A percentile compares a stretch with the other conserved stretches of the same genome.
phyloP scores from a whole-genome alignment of 441 rosid species.

The Brassica hybrid region DNA sequence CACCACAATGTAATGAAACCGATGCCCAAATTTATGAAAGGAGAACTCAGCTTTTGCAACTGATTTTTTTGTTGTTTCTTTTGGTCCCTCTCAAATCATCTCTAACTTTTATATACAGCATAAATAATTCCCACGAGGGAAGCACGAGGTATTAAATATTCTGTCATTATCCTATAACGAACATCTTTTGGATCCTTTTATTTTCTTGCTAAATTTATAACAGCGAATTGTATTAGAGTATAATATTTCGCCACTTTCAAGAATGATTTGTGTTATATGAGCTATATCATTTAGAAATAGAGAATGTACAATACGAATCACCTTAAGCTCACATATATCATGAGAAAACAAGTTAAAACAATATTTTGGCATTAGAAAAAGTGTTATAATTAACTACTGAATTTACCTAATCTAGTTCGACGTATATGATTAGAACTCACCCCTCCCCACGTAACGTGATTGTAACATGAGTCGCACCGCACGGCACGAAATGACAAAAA shows the following conservation, averaged over 20 bases:
- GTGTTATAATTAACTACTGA: not conserved
- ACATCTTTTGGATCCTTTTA: not conserved
- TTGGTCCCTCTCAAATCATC: not conserved
- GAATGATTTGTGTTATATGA: not conserved
- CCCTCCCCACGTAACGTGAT: not conserved
- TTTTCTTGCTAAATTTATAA: not conserved
- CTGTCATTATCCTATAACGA: not conserved
- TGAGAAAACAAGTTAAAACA: not conserved
- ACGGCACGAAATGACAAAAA: not conserved
- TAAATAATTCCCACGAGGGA: conserved; percentile 41
- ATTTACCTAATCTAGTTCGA: not conserved
- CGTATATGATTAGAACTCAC: not conserved
- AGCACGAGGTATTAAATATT: conserved; percentile 39
- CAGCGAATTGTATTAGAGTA: not conserved
- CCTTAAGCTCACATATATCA: not conserved
- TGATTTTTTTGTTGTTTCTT: not conserved
- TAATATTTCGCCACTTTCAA: too few relatives aligned
- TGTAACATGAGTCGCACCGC: conserved; percentile 3
- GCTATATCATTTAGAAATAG: not conserved
- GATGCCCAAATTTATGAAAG: not conserved
- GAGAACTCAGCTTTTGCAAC: conserved; percentile 23
- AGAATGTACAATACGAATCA: not conserved
- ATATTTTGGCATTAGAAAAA: not conserved
- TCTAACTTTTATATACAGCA: not conserved
- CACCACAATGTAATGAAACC: not conserved